These are phyloP conservation scores for Hyphopichia pseudoburtonii DNA, from an alignment of 1,139 yeast genomes.

Conservation along the genomic window DNA sequence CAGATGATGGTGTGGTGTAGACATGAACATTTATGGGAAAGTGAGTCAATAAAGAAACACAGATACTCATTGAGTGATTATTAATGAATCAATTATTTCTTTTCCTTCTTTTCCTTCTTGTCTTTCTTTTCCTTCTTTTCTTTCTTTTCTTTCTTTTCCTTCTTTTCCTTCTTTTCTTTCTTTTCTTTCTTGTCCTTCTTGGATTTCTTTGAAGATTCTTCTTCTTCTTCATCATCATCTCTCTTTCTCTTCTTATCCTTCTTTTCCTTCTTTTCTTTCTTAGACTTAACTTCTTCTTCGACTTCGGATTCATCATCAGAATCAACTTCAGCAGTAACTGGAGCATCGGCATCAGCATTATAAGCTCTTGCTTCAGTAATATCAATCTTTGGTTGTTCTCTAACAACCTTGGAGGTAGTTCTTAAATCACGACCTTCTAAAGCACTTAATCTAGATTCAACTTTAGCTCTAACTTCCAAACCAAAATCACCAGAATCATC, in stretches of 20 bases:
- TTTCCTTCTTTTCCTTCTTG: slow-evolving; percentile 26
- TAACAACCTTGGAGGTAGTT: slow-evolving; percentile 73
- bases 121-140: slow-evolving; percentile 20
- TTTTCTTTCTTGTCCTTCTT: slow-evolving; percentile 43
- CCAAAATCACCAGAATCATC: slow-evolving; percentile 95
- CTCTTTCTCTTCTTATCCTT: slow-evolving; percentile 22
- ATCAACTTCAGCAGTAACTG: slow-evolving; percentile 30
- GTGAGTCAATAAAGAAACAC: too few relatives aligned
- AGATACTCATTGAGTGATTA: slow-evolving; percentile 22
- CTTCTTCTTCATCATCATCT: slow-evolving; percentile 30
- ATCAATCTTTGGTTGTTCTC: slow-evolving; percentile 81
- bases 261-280: slow-evolving; percentile 32
- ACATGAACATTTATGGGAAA: not conserved
- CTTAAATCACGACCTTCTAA: slow-evolving; percentile 93
- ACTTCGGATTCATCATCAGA: slow-evolving; percentile 39
- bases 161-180: slow-evolving; percentile 31
- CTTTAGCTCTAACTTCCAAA: slow-evolving; percentile 85
- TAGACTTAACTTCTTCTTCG: slow-evolving; percentile 48
- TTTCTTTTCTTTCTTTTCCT: slow-evolving; percentile 49
- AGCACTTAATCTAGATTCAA: slow-evolving; percentile 91
- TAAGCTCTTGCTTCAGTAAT: slow-evolving; percentile 82
- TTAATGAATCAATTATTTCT: slow-evolving; percentile 41
- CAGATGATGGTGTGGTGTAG: not conserved
- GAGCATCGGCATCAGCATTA: slow-evolving; percentile 90
- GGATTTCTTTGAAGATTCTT: slow-evolving; percentile 13